phyloP scores from a whole-genome alignment of 768 basidiomycete species.

The Sporobolomyces roseus region DNA sequence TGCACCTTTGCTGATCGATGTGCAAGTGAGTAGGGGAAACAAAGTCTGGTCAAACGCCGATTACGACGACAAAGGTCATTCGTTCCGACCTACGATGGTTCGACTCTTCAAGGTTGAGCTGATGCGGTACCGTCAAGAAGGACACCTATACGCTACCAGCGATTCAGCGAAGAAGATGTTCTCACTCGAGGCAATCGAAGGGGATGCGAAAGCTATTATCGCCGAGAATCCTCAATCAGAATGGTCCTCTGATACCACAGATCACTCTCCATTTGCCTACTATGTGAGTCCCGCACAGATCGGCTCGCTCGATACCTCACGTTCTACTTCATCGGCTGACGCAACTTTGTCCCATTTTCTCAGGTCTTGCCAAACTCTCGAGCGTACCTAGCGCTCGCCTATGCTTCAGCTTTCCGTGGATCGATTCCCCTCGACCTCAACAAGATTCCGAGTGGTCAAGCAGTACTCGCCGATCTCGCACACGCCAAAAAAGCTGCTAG shows the following conservation, averaged over 20 bases:
- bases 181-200: neutral
- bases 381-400: neutral
- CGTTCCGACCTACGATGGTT: neutral
- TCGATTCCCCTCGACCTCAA: neutral
- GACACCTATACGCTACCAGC: neutral
- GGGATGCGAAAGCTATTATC: neutral
- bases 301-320: neutral
- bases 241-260: neutral
- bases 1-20: no score
- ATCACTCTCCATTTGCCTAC: neutral
- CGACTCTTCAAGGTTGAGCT: neutral
- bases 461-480: neutral
- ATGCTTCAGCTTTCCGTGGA: neutral
- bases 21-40: no score
- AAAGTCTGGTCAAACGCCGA: neutral
- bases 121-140: neutral
- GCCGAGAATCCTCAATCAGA: neutral
- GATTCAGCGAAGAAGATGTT: neutral
- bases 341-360: no score
- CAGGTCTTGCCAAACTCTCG: constrained; percentile 1
- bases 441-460: neutral
- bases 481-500: neutral
- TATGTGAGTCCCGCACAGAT: neutral
- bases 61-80: neutral
- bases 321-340: no score